Evolutionary conservation across 257 asterid species (phyloP), one percentile per base, ranked within the genome.

Genomic region (Striga asiatica): DNA sequence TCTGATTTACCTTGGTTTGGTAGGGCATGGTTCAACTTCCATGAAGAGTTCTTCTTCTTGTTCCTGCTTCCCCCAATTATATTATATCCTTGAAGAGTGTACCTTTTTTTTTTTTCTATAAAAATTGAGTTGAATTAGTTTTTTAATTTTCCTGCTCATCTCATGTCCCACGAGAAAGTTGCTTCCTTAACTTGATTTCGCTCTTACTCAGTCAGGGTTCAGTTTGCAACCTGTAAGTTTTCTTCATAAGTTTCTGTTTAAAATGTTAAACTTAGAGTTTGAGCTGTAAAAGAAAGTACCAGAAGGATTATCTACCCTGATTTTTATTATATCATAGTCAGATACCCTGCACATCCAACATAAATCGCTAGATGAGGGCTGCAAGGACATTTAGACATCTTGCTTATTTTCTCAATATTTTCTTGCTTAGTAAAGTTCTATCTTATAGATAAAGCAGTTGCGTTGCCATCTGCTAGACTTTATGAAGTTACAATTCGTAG

Each of bases 21-120:
- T 78, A 87, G 98, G 94, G 64, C 94, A 17, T 92, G 98, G 98
- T 92, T 92, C 73, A 92, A 92, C 83, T 92, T 92, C 73, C 98
- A 92, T 65, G 98, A 92, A 76, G 98, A 92, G 77, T 92, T 92
- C 60, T 92, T 92, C 86, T 82, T 92, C 83, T 70, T 92, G 79
- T 92, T 92, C 75, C 66, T 92, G 76, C 70, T 92, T 78, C 98
- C 98, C 21, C 97, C 98, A 19, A 92, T 92, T 66, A 92, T 92
- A 81, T 92, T 92, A 91, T 91, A 91, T 91, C 98, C 98, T 80
- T 78, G 17, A 37, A 34, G 17, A 25, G n/a, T 29, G 43, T 20
- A 8, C 61, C 54, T 35, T 51, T 2, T 16, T 51, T n/a, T n/a
- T n/a, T n/a, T n/a, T n/a, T n/a, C n/a, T n/a, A n/a, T 13, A 9